Conservation (phyloP, 2,329 filamentous ascomycete species). For the Orbilia quercus region DNA sequence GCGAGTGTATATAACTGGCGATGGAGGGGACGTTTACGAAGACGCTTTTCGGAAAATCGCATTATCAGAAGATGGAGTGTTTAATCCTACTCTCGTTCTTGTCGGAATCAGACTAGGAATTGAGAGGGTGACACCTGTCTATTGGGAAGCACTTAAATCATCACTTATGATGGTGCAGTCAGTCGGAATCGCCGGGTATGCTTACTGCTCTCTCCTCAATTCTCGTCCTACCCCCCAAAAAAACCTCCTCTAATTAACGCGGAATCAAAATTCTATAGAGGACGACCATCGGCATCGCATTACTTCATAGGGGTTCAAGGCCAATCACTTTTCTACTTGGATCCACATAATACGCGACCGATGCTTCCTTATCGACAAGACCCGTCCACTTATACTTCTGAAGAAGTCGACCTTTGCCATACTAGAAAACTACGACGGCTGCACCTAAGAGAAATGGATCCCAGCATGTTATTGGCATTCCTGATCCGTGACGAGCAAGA, state of each 20-base stretch:
- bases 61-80: conserved; percentile 72
- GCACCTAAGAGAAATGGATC: conserved; percentile 92
- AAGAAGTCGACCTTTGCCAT: conserved; percentile 85
- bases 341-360: conserved; percentile 86
- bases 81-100: conserved; percentile 86
- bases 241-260: conserved; percentile 11
- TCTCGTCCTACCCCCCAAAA: not conserved
- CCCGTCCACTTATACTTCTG: conserved; percentile 72
- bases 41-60: conserved; percentile 85
- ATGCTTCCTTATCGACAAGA: conserved; percentile 71
- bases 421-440: conserved; percentile 84
- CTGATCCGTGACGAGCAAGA: conserved; percentile 84
- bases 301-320: conserved; percentile 80
- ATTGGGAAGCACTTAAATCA: conserved; percentile 91
- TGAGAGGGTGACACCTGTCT: conserved; percentile 91
- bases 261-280: conserved; percentile 70
- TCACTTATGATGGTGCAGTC: conserved; percentile 88
- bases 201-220: conserved; percentile 14
- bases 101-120: conserved; percentile 90
- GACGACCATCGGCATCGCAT: conserved; percentile 88
- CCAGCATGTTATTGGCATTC: conserved; percentile 96
- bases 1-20: conserved; percentile 87
- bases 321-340: conserved; percentile 88
- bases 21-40: conserved; percentile 92
- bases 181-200: conserved; percentile 93